Conservation (phyloP, 495 filamentous ascomycete genomes). For the Hapsidospora chrysogenum region DNA sequence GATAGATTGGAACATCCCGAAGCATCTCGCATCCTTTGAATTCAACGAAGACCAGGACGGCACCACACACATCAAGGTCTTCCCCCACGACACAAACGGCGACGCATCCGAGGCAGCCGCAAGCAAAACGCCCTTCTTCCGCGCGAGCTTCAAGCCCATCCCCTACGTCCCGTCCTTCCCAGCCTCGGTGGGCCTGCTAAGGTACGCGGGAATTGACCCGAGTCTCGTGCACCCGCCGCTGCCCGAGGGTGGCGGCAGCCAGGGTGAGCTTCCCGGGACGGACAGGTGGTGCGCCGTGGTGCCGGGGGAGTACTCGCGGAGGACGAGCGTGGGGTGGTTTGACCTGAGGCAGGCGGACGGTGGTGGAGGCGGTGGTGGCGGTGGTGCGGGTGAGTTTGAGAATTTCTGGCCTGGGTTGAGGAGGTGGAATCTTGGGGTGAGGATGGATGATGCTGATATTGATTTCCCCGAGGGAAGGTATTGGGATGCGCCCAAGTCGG, state of each 20-base stretch:
- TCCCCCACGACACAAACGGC: constrained; percentile 14
- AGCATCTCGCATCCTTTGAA: constrained; percentile 33
- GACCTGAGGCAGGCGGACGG: constrained; percentile 19
- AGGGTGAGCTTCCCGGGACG: constrained; percentile 18
- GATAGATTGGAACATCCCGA: constrained; percentile 35
- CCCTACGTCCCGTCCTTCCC: constrained; percentile 25
- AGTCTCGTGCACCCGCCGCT: constrained; percentile 27
- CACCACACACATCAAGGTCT: constrained; percentile 24
- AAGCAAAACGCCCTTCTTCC: constrained; percentile 19
- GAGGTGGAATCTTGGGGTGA: constrained; percentile 24
- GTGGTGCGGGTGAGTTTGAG: constrained; percentile 3
- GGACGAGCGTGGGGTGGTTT: constrained; percentile 16
- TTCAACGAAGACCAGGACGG: constrained; percentile 21
- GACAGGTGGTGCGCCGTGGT: constrained; percentile 15
- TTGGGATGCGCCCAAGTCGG: not conserved
- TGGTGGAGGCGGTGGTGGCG: too few species aligned
- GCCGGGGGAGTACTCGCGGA: constrained; percentile 9
- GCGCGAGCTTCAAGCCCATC: constrained; percentile 20
- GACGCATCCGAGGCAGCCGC: constrained; percentile 10
- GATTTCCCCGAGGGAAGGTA: not conserved
- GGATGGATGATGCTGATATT: constrained; percentile 19
- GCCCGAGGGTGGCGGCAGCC: constrained; percentile 13
- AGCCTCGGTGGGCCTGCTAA: constrained; percentile 14
- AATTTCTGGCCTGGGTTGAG: constrained; percentile 29
- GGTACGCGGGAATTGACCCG: constrained; percentile 16